phyloP scores from a whole-genome alignment of 73 alveolate genomes.

The Strombidium stylifer region DNA sequence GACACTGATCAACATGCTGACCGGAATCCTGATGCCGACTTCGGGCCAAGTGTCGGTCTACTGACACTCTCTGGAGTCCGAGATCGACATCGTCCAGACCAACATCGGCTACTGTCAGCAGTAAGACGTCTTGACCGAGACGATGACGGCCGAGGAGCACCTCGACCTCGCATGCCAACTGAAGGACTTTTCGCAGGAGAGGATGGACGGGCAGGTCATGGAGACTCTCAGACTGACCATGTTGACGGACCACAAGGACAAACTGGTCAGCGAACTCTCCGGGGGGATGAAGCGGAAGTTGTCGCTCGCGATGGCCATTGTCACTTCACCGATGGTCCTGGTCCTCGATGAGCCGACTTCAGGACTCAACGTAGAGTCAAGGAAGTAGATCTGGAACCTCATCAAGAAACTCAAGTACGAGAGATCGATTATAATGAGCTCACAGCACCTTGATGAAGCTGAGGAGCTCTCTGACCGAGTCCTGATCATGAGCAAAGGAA shows the following conservation, averaged over 20 bases:
- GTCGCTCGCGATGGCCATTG: slow-evolving; percentile 65
- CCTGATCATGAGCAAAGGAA: slow-evolving; percentile 84
- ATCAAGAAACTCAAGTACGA: slow-evolving; percentile 64
- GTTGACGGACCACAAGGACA: slow-evolving; percentile 31
- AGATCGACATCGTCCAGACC: slow-evolving; percentile 36
- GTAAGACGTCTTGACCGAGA: slow-evolving; percentile 60
- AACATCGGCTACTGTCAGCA: slow-evolving; percentile 19
- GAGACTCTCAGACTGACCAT: slow-evolving; percentile 15
- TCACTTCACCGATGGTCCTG: slow-evolving; percentile 47
- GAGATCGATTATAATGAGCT: slow-evolving; percentile 66
- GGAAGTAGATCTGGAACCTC: slow-evolving; percentile 73
- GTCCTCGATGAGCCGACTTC: slow-evolving; percentile 84
- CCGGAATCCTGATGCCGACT: slow-evolving; percentile 54
- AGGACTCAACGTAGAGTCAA: slow-evolving; percentile 73
- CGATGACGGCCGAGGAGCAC: slow-evolving; percentile 66
- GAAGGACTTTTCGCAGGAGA: slow-evolving; percentile 27
- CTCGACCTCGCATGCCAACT: slow-evolving; percentile 44
- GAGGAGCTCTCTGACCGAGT: slow-evolving; percentile 69
- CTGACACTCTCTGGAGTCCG: slow-evolving; percentile 7
- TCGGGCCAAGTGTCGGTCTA: slow-evolving; percentile 37
- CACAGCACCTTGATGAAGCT: slow-evolving; percentile 83
- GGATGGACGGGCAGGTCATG: slow-evolving; percentile 12
- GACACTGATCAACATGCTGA: slow-evolving; percentile 63
- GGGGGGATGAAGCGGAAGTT: slow-evolving; percentile 84
- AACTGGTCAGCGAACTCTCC: slow-evolving; percentile 37